Conservation (phyloP, 768 basidiomycete species). For the Naganishia vaughanmartiniae region DNA sequence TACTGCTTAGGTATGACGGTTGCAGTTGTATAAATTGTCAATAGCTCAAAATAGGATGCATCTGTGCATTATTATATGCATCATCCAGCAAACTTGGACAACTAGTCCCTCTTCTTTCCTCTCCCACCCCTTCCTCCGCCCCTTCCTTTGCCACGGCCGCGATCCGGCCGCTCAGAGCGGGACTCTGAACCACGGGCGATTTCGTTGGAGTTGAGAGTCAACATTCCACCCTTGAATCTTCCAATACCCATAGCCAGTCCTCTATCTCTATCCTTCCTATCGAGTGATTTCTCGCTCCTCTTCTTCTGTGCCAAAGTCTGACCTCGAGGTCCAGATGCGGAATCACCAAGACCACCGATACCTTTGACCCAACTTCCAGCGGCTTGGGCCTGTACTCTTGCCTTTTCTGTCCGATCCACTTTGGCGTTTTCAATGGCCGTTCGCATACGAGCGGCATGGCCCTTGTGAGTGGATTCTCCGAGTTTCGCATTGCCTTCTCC, state of each 20-base stretch:
- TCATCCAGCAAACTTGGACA: background rate
- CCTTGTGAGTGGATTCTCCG: slow-evolving; percentile 31
- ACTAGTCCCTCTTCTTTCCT: slow-evolving; percentile 14
- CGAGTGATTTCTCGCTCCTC: slow-evolving; percentile 39
- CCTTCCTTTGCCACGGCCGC: slow-evolving; percentile 14
- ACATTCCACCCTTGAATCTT: slow-evolving; percentile 46
- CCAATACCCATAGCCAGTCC: slow-evolving; percentile 51
- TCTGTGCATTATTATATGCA: background rate
- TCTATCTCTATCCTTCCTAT: slow-evolving; percentile 39
- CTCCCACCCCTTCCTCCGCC: slow-evolving; percentile 6
- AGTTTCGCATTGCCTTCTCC: slow-evolving; percentile 42
- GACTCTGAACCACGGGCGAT: slow-evolving; percentile 40
- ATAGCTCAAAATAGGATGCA: background rate
- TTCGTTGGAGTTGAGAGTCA: slow-evolving; percentile 48
- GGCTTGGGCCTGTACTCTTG: slow-evolving; percentile 38
- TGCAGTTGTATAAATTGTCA: background rate
- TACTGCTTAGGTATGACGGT: background rate
- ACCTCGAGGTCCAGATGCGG: slow-evolving; percentile 27
- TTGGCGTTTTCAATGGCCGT: slow-evolving; percentile 45
- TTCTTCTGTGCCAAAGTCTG: slow-evolving; percentile 35
- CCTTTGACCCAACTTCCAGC: slow-evolving; percentile 43
- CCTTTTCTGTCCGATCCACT: slow-evolving; percentile 36
- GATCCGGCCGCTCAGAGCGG: background rate
- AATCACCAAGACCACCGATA: slow-evolving; percentile 39
- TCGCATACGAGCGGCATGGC: slow-evolving; percentile 45